phyloP scores from a whole-genome alignment of 768 basidiomycete genomes.

The Pholiota microspora region DNA sequence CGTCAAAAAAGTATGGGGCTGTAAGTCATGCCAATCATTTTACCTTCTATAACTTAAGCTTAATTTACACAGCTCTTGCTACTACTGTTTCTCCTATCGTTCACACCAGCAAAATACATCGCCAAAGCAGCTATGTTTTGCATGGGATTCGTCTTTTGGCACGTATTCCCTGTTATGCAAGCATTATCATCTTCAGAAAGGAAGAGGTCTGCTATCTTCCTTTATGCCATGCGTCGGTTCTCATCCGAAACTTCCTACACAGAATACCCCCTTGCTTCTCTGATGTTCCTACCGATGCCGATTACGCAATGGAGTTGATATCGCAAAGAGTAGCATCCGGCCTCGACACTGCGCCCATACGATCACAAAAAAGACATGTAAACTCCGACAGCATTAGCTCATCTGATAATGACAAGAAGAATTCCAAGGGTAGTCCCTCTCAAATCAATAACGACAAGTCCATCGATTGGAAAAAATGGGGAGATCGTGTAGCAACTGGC shows the following conservation, averaged over 20 bases:
- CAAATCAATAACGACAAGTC: conserved; percentile 5
- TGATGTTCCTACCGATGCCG: conserved; percentile 64
- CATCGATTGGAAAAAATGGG: conserved; percentile 59
- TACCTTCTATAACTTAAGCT: no score
- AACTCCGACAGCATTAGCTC: conserved; percentile 12
- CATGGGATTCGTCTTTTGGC: conserved; percentile 61
- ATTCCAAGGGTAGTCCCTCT: background rate
- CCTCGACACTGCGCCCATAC: conserved; percentile 40
- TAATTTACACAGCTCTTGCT: conserved; percentile 40
- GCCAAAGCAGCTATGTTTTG: conserved; percentile 45
- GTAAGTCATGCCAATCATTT: conserved; percentile 31
- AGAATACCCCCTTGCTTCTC: conserved; percentile 48
- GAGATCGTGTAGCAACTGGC: conserved; percentile 41
- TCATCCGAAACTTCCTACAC: background rate
- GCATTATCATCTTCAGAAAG: conserved; percentile 47
- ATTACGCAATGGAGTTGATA: conserved; percentile 71
- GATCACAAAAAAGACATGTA: conserved; percentile 8
- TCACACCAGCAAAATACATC: conserved; percentile 50
- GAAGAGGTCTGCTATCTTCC: conserved; percentile 32
- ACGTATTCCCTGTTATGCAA: conserved; percentile 52
- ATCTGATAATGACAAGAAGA: conserved; percentile 6
- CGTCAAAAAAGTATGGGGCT: conserved; percentile 45
- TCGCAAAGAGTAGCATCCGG: conserved; percentile 57
- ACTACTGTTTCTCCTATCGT: conserved; percentile 31
- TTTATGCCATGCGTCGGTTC: background rate